These are phyloP conservation scores for Ceratocystis variospora DNA, from an alignment of 2,329 filamentous ascomycete species.

Conservation along the genomic window DNA sequence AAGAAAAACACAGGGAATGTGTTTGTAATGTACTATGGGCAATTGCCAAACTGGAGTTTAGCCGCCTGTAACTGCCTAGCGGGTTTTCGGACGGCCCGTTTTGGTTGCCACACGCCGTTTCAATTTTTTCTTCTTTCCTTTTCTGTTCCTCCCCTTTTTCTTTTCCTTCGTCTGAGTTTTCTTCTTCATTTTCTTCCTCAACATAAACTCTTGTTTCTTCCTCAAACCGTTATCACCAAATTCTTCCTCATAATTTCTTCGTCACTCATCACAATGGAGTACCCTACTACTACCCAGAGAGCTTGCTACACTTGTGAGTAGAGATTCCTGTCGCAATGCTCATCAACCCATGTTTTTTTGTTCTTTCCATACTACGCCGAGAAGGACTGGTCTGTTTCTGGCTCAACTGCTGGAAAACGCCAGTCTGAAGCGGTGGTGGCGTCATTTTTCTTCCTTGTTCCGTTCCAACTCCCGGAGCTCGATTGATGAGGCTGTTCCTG, in stretches of 20 bases:
- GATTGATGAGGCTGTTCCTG: neutral
- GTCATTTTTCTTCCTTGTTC: neutral
- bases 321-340: constrained; percentile 18
- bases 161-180: constrained; percentile 6
- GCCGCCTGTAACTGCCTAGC: constrained; percentile 8
- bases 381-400: neutral
- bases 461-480: neutral
- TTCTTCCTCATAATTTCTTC: neutral
- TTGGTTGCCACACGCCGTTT: constrained; percentile 17
- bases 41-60: constrained; percentile 9
- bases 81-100: constrained; percentile 8
- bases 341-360: constrained; percentile 5
- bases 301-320: constrained; percentile 41
- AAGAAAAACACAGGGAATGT: neutral
- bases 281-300: constrained; percentile 28
- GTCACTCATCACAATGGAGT: constrained; percentile 31
- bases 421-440: neutral
- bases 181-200: constrained; percentile 8
- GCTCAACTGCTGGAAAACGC: neutral
- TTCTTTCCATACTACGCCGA: neutral
- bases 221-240: constrained; percentile 2
- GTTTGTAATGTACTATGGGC: neutral
- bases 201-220: constrained; percentile 9
- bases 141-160: constrained; percentile 6
- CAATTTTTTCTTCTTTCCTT: constrained; percentile 9